phyloP scores from a whole-genome alignment of 768 basidiomycete species.

The Naganishia vaughanmartiniae region DNA sequence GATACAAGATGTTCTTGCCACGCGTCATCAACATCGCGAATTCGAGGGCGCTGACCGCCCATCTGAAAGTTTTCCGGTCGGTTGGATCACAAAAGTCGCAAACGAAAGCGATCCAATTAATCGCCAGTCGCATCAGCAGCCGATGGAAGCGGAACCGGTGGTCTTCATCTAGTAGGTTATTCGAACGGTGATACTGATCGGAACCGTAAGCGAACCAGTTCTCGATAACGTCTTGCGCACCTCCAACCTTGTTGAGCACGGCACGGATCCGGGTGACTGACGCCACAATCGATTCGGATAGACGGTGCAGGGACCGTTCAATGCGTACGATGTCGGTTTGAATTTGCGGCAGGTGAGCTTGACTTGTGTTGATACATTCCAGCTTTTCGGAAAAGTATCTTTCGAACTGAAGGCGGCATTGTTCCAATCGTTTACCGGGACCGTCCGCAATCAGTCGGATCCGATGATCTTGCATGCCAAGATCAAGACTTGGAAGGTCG shows the following conservation, averaged over 20 bases:
- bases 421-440: conserved; percentile 67
- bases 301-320: conserved; percentile 76
- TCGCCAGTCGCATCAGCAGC: conserved; percentile 80
- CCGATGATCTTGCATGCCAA: conserved; percentile 80
- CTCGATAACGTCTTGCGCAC: conserved; percentile 61
- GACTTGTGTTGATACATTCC: conserved; percentile 64
- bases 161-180: conserved; percentile 66
- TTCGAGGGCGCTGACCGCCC: conserved; percentile 94
- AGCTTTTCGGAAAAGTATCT: conserved; percentile 58
- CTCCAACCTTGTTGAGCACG: conserved; percentile 57
- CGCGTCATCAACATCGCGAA: conserved; percentile 84
- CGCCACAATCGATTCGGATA: conserved; percentile 88
- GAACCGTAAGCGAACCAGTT: conserved; percentile 92
- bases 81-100: conserved; percentile 96
- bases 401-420: conserved; percentile 73
- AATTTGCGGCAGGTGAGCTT: conserved; percentile 85
- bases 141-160: conserved; percentile 81
- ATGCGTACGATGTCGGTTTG: conserved; percentile 89
- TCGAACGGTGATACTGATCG: conserved; percentile 66
- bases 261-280: conserved; percentile 80
- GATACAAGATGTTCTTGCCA: conserved; percentile 81
- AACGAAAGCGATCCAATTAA: conserved; percentile 97
- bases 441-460: conserved; percentile 90
- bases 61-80: conserved; percentile 92
- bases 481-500: conserved; percentile 67